A percentile compares a stretch with the other conserved stretches of the same genome.
phyloP scores from a whole-genome alignment of 768 basidiomycete genomes.

The Trametes meyenii region DNA sequence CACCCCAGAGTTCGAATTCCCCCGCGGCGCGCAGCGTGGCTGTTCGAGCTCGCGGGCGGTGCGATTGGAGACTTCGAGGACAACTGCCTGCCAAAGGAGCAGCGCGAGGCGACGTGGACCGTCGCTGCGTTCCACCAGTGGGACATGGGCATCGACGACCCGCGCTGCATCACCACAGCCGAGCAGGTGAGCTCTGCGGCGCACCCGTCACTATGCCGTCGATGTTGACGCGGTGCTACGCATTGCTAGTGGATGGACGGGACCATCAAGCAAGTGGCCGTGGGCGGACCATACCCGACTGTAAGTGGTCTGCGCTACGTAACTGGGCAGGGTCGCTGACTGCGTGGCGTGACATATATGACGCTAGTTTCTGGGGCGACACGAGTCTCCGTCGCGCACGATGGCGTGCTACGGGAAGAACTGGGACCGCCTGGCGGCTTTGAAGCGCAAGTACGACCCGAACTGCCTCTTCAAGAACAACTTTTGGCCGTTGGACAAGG shows the following conservation, averaged over 20 bases:
- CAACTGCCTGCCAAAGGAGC: conserved; percentile 73
- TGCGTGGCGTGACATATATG: neutral
- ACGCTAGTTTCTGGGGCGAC: conserved; percentile 71
- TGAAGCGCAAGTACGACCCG: conserved; percentile 82
- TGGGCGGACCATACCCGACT: conserved; percentile 84
- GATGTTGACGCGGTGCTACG: neutral
- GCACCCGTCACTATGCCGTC: neutral
- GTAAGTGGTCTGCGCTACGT: conserved; percentile 49
- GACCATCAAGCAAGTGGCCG: conserved; percentile 68
- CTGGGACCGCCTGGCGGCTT: conserved; percentile 66
- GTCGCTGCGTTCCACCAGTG: conserved; percentile 92
- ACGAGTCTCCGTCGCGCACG: conserved; percentile 63
- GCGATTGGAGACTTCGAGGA: conserved; percentile 74
- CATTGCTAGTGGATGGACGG: conserved; percentile 71
- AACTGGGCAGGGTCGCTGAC: neutral
- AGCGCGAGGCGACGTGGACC: conserved; percentile 81
- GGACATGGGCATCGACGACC: conserved; percentile 83
- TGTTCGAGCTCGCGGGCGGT: conserved; percentile 89
- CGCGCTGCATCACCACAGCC: conserved; percentile 78
- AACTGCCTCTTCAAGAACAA: conserved; percentile 72
- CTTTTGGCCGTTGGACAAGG: conserved; percentile 76
- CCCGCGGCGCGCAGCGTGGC: conserved; percentile 62
- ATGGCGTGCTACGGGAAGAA: conserved; percentile 74
- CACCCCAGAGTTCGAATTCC: neutral
- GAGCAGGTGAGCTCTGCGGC: conserved; percentile 59